A percentile compares a stretch with the other conserved stretches of the same genome.
Conservation (phyloP, 202 grass and related monocot species). For the Setaria viridis region DNA sequence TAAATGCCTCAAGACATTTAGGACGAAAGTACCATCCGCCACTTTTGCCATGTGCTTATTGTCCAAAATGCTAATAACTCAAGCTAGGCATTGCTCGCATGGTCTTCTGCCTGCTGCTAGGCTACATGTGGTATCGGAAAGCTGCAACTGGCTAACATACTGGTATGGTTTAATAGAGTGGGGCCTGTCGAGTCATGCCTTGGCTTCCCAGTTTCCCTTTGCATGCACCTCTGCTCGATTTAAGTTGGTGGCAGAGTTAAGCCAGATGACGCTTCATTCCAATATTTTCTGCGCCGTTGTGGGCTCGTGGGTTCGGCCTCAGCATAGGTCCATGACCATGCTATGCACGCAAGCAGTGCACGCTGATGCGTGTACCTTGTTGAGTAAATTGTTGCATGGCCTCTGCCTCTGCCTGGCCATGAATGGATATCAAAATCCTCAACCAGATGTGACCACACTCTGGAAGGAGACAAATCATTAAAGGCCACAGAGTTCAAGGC, state of each 20-base stretch:
- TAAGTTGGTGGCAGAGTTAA: slow-evolving; percentile 43
- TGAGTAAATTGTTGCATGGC: slow-evolving; percentile 53
- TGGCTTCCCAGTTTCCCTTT: slow-evolving; percentile 27
- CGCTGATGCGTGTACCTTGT: slow-evolving; percentile 43
- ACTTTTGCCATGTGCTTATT: slow-evolving; percentile 40
- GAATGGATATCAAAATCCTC: slow-evolving; percentile 72
- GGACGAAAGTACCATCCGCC: slow-evolving; percentile 3
- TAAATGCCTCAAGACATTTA: slow-evolving; percentile 23
- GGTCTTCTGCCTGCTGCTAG: slow-evolving; percentile 38
- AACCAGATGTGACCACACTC: slow-evolving; percentile 73
- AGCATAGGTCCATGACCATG: slow-evolving; percentile 40
- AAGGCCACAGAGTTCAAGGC: slow-evolving; percentile 63
- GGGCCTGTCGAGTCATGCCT: slow-evolving; percentile 40
- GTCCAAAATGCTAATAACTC: slow-evolving; percentile 30
- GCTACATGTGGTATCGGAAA: slow-evolving; percentile 40
- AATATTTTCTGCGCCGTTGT: slow-evolving; percentile 33
- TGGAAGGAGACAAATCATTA: slow-evolving; percentile 66
- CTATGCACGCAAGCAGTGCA: slow-evolving; percentile 36
- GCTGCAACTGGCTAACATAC: slow-evolving; percentile 31
- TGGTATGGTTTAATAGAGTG: slow-evolving; percentile 42
- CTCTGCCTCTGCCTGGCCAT: slow-evolving; percentile 51
- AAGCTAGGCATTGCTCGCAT: slow-evolving; percentile 31
- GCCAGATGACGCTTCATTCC: slow-evolving; percentile 38
- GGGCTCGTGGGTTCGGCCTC: slow-evolving; percentile 38
- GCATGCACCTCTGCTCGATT: slow-evolving; percentile 41